A percentile compares a stretch with the other conserved stretches of the same genome.
Conservation (phyloP, 2,329 filamentous ascomycete species). For the Aspergillus phoenicis region DNA sequence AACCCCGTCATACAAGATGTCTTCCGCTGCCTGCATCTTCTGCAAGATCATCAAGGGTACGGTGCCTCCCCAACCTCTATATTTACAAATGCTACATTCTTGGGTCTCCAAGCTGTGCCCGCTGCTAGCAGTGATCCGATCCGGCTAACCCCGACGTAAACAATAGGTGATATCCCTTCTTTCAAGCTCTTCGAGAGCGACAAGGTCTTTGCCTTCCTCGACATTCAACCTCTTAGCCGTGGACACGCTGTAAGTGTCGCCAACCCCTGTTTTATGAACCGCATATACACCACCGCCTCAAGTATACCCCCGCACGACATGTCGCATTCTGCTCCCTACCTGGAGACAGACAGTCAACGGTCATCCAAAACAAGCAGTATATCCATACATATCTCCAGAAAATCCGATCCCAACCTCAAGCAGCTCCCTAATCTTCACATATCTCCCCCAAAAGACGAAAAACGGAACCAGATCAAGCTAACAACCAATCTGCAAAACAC, state of each 20-base stretch:
- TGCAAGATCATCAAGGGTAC: conserved; percentile 96
- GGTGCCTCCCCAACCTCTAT: background rate
- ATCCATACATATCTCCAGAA: background rate
- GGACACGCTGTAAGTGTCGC: conserved; percentile 76
- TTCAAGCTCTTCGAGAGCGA: conserved; percentile 96
- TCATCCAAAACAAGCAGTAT: background rate
- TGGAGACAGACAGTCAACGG: background rate
- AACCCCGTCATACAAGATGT: conserved; percentile 25
- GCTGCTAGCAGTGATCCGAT: background rate
- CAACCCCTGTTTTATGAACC: background rate
- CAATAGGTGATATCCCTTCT: conserved; percentile 84
- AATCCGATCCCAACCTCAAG: background rate
- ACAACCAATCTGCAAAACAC: background rate
- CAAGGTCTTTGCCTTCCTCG: conserved; percentile 91
- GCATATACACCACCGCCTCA: background rate
- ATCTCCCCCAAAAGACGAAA: background rate
- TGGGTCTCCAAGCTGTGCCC: conserved; percentile 7
- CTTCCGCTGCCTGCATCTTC: conserved; percentile 77
- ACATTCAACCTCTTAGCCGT: conserved; percentile 85
- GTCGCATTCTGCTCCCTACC: no score
- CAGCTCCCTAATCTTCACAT: background rate
- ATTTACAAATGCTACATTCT: background rate
- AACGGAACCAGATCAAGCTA: conserved; percentile 14
- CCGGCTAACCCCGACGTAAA: conserved; percentile 17
- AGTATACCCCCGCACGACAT: conserved; percentile 23